Conservation (phyloP, 2,329 filamentous ascomycete species). For the Diplodia seriata region DNA sequence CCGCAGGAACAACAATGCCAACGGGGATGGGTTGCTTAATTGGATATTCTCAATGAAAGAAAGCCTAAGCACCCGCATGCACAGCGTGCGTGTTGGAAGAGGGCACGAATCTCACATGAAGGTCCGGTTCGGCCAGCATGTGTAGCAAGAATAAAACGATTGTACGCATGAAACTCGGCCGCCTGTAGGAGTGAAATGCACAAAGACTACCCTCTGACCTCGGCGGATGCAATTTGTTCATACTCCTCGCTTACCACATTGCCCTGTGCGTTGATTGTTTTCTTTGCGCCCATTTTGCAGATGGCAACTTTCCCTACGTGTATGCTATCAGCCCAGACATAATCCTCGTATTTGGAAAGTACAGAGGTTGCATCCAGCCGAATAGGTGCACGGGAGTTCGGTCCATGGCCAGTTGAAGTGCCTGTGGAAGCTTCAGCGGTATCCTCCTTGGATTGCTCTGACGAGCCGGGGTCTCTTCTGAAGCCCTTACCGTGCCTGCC, state of each 20-base stretch:
- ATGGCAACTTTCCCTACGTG: conserved; percentile 75
- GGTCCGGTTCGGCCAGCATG: too few species aligned
- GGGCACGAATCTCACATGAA: too few species aligned
- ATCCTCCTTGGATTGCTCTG: background rate
- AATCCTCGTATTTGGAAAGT: conserved; percentile 65
- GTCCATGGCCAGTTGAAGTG: conserved; percentile 6
- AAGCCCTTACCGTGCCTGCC: conserved; percentile 41
- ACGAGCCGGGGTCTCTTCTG: conserved; percentile 34
- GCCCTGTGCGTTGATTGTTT: conserved; percentile 45
- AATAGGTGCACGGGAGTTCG: conserved; percentile 14
- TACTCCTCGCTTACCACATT: conserved; percentile 15
- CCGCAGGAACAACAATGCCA: too few species aligned
- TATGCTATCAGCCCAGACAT: conserved; percentile 74
- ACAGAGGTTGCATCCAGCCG: conserved; percentile 50
- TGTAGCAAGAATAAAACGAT: too few species aligned
- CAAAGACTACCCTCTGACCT: background rate
- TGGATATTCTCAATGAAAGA: too few species aligned
- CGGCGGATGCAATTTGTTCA: conserved; percentile 5
- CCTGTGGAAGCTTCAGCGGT: background rate
- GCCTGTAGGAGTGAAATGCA: too few species aligned
- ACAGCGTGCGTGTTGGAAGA: too few species aligned
- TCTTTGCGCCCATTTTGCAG: conserved; percentile 87
- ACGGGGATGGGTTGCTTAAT: too few species aligned
- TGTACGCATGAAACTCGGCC: too few species aligned
- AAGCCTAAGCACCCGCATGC: too few species aligned